Percentiles rank a stretch among this genome's conserved stretches.
phyloP scores from a whole-genome alignment of 352 stramenopile species.

The Thraustotheca clavata region DNA sequence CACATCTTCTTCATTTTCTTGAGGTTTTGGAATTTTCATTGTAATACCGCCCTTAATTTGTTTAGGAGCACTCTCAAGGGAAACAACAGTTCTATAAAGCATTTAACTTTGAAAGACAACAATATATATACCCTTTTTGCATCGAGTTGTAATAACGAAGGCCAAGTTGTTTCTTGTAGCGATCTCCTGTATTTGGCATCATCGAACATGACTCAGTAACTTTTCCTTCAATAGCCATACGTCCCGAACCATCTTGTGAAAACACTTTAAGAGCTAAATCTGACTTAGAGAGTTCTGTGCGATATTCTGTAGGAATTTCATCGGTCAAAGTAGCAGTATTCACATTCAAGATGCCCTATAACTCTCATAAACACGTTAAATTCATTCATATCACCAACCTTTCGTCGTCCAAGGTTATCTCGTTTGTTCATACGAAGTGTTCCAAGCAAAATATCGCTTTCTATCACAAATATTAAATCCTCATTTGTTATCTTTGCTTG shows the following conservation, averaged over 20 bases:
- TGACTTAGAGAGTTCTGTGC: slow-evolving; percentile 66
- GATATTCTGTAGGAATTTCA: slow-evolving; percentile 73
- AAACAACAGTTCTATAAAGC: slow-evolving; percentile 14
- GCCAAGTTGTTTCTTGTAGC: slow-evolving; percentile 81
- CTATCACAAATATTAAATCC: slow-evolving; percentile 24
- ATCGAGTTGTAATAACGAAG: slow-evolving; percentile 81
- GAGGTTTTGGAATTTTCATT: slow-evolving; percentile 16
- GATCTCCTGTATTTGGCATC: slow-evolving; percentile 73
- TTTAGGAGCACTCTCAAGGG: slow-evolving; percentile 18
- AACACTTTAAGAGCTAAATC: slow-evolving; percentile 79
- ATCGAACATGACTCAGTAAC: slow-evolving; percentile 82
- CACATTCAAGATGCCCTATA: slow-evolving; percentile 62
- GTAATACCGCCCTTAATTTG: slow-evolving; percentile 21
- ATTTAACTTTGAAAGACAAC: not conserved
- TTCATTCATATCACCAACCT: slow-evolving; percentile 40
- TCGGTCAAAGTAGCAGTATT: slow-evolving; percentile 67
- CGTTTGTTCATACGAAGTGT: slow-evolving; percentile 81
- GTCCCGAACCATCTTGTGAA: slow-evolving; percentile 71
- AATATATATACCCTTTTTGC: slow-evolving; percentile 25
- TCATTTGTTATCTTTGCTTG: slow-evolving; percentile 19
- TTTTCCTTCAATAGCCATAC: slow-evolving; percentile 81
- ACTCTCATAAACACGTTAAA: not conserved
- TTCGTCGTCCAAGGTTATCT: slow-evolving; percentile 53
- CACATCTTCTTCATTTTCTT: slow-evolving; percentile 21
- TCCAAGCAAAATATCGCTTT: slow-evolving; percentile 76